A percentile compares a stretch with the other conserved stretches of the same genome.
phyloP scores from a whole-genome alignment of 2,329 filamentous ascomycete species.

The Pyricularia sp. region DNA sequence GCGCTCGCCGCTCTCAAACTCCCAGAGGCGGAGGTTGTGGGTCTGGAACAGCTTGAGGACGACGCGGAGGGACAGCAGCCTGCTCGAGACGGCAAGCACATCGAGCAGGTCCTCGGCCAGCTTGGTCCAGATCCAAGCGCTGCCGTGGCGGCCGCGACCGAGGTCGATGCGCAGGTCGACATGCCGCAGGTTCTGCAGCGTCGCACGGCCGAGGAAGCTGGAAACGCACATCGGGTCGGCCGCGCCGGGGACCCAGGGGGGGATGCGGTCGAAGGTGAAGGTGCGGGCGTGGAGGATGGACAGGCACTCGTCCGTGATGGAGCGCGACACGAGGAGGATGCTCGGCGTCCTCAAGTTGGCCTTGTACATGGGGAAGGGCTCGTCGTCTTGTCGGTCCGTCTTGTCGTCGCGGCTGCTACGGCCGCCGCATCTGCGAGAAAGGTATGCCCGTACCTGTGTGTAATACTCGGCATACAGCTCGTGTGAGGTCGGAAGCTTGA shows the following conservation, averaged over 20 bases:
- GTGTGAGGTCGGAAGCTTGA: conserved; percentile 18
- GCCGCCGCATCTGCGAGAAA: not conserved
- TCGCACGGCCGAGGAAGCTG: conserved; percentile 18
- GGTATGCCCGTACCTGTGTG: conserved; percentile 11
- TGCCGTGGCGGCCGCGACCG: conserved; percentile 16
- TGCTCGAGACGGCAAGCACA: conserved; percentile 17
- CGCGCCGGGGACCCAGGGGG: conserved; percentile 21
- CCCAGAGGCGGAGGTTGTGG: not conserved
- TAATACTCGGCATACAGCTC: conserved; percentile 22
- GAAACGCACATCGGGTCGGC: conserved; percentile 15
- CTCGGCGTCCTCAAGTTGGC: conserved; percentile 17
- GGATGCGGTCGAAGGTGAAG: conserved; percentile 24
- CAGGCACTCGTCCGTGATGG: conserved; percentile 23
- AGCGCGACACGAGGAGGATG: conserved; percentile 24
- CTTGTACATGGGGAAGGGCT: conserved; percentile 6
- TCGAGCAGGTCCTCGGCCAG: conserved; percentile 17
- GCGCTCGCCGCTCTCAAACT: not conserved
- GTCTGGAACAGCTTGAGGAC: conserved; percentile 19
- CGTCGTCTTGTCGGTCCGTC: too few species aligned
- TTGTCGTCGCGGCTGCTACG: not conserved
- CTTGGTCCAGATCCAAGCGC: conserved; percentile 18
- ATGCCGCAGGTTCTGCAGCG: conserved; percentile 21
- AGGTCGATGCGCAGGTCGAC: conserved; percentile 22
- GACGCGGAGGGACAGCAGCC: conserved; percentile 17
- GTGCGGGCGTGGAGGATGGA: conserved; percentile 15